Conservation (phyloP, 176 grass and related monocot species). For the Urochloa ruziziensis region DNA sequence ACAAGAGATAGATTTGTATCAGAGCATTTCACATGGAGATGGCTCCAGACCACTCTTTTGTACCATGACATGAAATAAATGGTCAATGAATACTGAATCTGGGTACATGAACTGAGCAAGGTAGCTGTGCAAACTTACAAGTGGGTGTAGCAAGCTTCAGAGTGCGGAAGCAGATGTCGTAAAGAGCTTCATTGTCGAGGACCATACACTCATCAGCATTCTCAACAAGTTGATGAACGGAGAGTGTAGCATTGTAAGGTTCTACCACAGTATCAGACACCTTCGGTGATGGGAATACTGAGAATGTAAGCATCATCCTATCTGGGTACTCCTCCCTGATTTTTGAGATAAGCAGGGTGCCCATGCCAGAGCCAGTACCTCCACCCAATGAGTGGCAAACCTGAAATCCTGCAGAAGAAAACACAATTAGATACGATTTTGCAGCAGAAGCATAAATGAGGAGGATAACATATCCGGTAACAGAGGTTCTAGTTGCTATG, state of each 20-base stretch:
- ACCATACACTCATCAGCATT: constrained; percentile 76
- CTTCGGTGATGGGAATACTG: constrained; percentile 66
- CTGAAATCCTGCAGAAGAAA: constrained; percentile 44
- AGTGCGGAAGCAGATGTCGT: constrained; percentile 68
- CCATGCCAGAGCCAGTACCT: constrained; percentile 70
- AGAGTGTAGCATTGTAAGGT: constrained; percentile 67
- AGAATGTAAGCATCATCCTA: constrained; percentile 68
- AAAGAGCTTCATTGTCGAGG: constrained; percentile 68
- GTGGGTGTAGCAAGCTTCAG: constrained; percentile 62
- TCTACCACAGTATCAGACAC: constrained; percentile 70
- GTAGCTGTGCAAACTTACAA: constrained; percentile 41
- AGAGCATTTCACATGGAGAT: background rate
- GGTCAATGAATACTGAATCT: background rate
- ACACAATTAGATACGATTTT: background rate
- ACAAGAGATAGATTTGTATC: background rate
- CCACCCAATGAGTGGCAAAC: constrained; percentile 70
- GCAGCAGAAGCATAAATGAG: background rate
- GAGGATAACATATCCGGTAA: background rate
- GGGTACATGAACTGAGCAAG: background rate
- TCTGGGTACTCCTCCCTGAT: constrained; percentile 77
- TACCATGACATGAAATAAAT: constrained; percentile 8
- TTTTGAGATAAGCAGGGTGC: constrained; percentile 71
- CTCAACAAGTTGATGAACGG: constrained; percentile 67
- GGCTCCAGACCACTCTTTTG: background rate
- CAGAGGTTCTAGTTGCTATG: background rate